These are phyloP conservation scores for Triticum timopheevii DNA, from an alignment of 176 grass and related monocot species.

Conservation along the genomic window DNA sequence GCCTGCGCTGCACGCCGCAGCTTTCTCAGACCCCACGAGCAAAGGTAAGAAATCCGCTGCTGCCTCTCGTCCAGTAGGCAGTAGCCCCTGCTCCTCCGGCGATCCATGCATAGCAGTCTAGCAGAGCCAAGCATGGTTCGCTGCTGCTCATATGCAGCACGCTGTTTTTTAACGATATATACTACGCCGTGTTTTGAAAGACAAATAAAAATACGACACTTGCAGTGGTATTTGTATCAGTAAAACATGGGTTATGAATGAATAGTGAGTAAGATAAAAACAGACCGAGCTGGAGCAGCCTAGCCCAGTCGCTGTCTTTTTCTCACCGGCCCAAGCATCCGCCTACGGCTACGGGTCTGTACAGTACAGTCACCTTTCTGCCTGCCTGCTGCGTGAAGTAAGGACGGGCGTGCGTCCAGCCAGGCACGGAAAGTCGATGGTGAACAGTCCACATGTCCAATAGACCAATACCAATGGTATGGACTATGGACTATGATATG, in stretches of 20 bases:
- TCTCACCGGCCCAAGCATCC: not conserved
- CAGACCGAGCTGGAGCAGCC: not conserved
- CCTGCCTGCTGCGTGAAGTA: not conserved
- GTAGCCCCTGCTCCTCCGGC: no score
- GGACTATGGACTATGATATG: not conserved
- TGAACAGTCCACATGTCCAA: not conserved
- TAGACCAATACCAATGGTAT: not conserved
- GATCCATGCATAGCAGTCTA: not conserved
- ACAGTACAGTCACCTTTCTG: not conserved
- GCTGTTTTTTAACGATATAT: no score
- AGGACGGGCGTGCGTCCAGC: not conserved
- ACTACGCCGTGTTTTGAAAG: not conserved
- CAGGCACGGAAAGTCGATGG: not conserved
- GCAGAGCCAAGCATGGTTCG: not conserved
- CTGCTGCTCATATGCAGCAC: no score
- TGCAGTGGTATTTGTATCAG: no score
- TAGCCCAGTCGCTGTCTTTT: not conserved
- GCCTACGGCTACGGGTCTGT: not conserved
- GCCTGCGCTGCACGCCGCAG: not conserved
- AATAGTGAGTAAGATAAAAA: no score
- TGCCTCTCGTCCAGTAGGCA: not conserved
- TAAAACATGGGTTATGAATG: no score
- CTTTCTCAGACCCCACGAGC: not conserved
- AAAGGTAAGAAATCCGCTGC: not conserved
- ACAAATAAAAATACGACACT: not conserved